Evolutionary conservation across 129 eudicot genomes (phyloP), one percentile per base, ranked within the genome.

Genomic region (Tanacetum coccineum): DNA sequence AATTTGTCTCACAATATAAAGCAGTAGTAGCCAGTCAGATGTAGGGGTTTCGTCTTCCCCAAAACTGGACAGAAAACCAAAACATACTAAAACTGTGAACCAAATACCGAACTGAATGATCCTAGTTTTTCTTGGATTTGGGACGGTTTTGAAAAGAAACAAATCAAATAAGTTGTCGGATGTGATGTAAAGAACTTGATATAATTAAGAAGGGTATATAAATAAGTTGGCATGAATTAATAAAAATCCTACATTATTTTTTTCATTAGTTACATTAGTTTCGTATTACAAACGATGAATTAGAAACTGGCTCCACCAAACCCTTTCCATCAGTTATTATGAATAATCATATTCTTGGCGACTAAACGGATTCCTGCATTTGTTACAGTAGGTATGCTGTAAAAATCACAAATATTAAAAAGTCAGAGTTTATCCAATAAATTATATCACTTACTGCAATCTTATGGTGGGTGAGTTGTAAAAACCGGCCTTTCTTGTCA

Each of bases 381-480:
- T 13, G 84, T 83, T 30, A 52, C 62, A 14, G 90, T 84, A 1
- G 87, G 95, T 59, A 94, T 72, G 61, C 99, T 94, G 92, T 57
- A 76, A 22, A 76, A 11, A 42, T 36, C 5, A 52, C 15, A 57
- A 36, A 70, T 25, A 45, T 64, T 64, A 73, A 18, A 54, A 15
- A 64, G 47, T 18, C 17, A 9, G 25, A 6, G 49, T 49, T 60
- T 26, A 20, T 26, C 39, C 64, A 59, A 15, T 6, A 32, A n/a
- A n/a, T n/a, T n/a, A n/a, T n/a, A n/a, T 26, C 76, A 82, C 96
- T 89, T 89, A 93, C 99, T 89, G 87, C 21, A 93, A 64, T 40
- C 96, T 87, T 39, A 93, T 20, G 39, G 95, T 86, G 61, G 95
- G 98, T n/a, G 58, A 80, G 76, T 84, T 81, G 28, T 51, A 58